Evolutionary conservation across 2,329 filamentous ascomycete species (phyloP), one percentile per base, ranked within the genome.

Genomic region (Penicillium corylophilum): DNA sequence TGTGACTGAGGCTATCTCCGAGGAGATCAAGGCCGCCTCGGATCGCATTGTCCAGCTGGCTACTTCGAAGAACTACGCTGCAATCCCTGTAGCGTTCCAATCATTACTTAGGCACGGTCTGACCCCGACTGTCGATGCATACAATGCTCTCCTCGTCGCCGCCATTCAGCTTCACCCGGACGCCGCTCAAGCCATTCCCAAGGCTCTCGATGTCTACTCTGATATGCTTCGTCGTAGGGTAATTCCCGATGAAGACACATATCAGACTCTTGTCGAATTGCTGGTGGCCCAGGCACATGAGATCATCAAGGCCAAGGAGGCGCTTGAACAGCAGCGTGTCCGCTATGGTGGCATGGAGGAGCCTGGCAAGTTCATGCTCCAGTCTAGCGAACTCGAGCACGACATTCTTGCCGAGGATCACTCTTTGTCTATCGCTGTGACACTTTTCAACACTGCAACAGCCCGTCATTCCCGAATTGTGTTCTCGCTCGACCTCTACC

Each of bases 221-320:
- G 92, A 97, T 69, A 97, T 99, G 94, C 84, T 96, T 62, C 85
- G 87, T 59, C 88, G 92, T 59, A 87, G 87, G 62, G 86, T 97
- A 22, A 76, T 82, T 18, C 92, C 93, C 7, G 87, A 96, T 69
- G 85, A 86, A 48, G 83, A 88, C 51, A 97, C 93, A 0, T 97
- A 95, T 74, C 85, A 90, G 66, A 91, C 91, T 29, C 79, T 99
- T 16, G 88, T 99, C 49, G 85, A 88, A 51, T 78, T 96, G 35
- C 79, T 99, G 46, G 88, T 92, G 16, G 82, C 85, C 13, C 86
- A 91, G 59, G 91, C 90, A 35, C 79, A 95, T 42, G 88, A 95
- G 67, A 86, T 93, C 7, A 81, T 86, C 20, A 80, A 82, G 26
- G 79, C 89, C 68, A 92, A 89, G 76, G 82, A 85, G 61, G 73